Conservation (phyloP, 352 stramenopile species). For the Globisporangium lucens region DNA sequence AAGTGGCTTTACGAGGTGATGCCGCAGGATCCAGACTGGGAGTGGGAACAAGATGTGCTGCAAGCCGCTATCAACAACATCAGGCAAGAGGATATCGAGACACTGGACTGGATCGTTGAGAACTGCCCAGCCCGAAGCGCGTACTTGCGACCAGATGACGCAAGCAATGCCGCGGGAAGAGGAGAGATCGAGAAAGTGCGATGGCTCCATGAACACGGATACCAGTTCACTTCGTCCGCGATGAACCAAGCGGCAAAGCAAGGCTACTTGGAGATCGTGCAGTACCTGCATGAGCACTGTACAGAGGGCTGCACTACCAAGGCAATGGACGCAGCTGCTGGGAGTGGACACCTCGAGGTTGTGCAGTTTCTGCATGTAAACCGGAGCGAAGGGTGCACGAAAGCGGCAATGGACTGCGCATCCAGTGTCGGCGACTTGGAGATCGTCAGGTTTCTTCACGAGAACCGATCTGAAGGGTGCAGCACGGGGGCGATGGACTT, state of each 20-base stretch:
- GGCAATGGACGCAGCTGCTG: conserved; percentile 3
- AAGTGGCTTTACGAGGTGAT: conserved; percentile 5
- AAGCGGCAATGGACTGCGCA: conserved; percentile 6
- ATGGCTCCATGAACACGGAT: conserved; percentile 7
- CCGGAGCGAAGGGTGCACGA: background rate
- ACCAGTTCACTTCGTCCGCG: background rate
- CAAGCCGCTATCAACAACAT: conserved; percentile 2
- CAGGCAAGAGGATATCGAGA: background rate
- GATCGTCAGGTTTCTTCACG: conserved; percentile 5
- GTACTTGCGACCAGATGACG: background rate
- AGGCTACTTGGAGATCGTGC: background rate
- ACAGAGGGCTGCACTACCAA: conserved; percentile 3
- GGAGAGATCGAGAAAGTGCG: background rate
- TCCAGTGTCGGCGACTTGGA: background rate
- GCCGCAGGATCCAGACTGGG: conserved; percentile 1
- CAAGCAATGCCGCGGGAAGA: background rate
- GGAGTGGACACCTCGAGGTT: background rate
- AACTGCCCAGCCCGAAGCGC: background rate
- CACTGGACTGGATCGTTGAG: conserved; percentile 1
- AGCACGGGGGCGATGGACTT: conserved; percentile 5
- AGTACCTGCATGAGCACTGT: conserved; percentile 1
- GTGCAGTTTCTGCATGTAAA: conserved; percentile 1
- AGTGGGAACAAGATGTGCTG: conserved; percentile 4
- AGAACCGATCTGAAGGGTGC: conserved; percentile 3
- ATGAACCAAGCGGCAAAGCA: conserved; percentile 6